Evolutionary conservation across 805 yeast genomes (phyloP), one percentile per base, ranked within the genome.

Genomic region (Hagleromyces aurorensis): DNA sequence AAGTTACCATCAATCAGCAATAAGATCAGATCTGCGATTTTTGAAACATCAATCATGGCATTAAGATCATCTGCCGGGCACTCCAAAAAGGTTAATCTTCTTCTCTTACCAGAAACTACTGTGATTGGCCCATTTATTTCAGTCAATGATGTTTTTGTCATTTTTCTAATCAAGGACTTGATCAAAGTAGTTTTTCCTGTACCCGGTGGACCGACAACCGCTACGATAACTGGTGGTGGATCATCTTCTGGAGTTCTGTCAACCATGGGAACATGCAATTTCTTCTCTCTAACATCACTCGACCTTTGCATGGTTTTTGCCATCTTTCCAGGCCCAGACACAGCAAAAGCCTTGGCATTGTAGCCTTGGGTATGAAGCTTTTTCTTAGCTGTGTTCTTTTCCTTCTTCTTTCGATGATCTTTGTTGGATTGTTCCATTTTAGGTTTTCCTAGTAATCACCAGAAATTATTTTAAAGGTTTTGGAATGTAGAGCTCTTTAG

Each of bases 121-220:
- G 99, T 91, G 28, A 93, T 78, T 10, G 99, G 97, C 6, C 99
- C 99, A 47, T 83, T 83, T 32, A 91, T 72, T 43, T 91, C 97
- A 19, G 74, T 66, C 25, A 91, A 58, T 1, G 91, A 72, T 16
- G 93, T 84, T 57, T 91, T 91, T 4, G 97, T 75, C 57, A 84
- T 70, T 53, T 96, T 65, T 57, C 89, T 71, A 5, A 91, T 85
- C 32, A 91, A 64, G 5, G 96, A 85, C 54, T 85, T 79, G 48
- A 91, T 84, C 48, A 91, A 65, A 0, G 97, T 89, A 10, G 96
- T 75, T 53, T 91, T 91, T 41, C 99, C 99, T 0, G 97, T 91
- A 10, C 99, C 99, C 7, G 95, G 94, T 8, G 99, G 99, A 0
- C 99, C 99, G 8, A 91, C 96, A 6, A 91, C 94, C 0, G 96